Evolutionary conservation across 192 early-diverging fungal genomes (phyloP).

Genomic region (Umbelopsis ramanniana): DNA sequence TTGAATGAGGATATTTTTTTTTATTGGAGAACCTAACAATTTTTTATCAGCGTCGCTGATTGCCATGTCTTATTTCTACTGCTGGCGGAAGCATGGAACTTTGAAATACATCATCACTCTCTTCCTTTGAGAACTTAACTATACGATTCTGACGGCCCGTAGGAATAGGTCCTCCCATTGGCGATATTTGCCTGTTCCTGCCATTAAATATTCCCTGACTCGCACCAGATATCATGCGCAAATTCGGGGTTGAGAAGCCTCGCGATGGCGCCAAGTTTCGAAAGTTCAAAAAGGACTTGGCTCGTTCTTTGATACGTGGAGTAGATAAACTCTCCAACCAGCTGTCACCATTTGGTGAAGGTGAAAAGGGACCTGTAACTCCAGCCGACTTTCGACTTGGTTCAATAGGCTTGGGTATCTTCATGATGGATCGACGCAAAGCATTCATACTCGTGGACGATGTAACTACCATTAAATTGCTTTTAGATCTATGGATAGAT

Average conservation of each 20-base stretch:
- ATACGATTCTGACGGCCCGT: neutral
- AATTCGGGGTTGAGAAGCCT: conserved; percentile 15
- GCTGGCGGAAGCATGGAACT: conserved; percentile 8
- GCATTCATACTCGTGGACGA: conserved; percentile 14
- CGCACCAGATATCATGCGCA: neutral
- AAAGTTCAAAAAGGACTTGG: neutral
- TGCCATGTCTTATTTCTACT: neutral
- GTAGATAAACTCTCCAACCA: neutral
- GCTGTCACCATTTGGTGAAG: conserved; percentile 7
- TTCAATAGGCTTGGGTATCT: neutral
- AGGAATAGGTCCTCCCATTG: neutral
- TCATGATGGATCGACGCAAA: conserved; percentile 9
- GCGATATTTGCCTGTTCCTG: conserved; percentile 9
- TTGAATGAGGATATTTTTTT: neutral
- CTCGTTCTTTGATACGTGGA: conserved; percentile 11
- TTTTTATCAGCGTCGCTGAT: too few relatives aligned
- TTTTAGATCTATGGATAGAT: neutral
- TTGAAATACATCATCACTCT: neutral
- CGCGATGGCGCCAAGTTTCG: neutral
- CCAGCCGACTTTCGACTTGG: neutral
- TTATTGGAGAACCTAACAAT: neutral
- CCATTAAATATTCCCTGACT: neutral
- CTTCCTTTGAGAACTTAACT: neutral
- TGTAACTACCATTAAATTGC: conserved; percentile 6
- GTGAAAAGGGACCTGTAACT: neutral